phyloP scores from a whole-genome alignment of 1,284 basidiomycete genomes.

The Mycena sp. region DNA sequence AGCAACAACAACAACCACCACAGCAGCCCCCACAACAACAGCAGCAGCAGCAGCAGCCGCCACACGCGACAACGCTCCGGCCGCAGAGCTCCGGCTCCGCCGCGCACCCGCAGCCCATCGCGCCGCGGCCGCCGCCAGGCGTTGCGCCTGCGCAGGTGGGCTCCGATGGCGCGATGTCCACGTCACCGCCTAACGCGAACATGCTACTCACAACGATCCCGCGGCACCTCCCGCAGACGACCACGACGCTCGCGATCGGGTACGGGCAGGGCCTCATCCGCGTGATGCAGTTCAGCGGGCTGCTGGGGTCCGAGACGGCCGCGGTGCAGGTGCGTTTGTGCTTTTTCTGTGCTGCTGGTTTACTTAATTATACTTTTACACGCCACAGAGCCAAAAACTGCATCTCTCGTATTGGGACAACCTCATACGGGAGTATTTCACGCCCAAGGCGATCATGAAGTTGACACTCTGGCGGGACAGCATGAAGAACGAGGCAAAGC shows the following conservation, averaged over 20 bases:
- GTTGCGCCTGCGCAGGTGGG: too few species aligned
- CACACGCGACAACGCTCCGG: constrained; percentile 16
- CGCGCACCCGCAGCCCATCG: constrained; percentile 24
- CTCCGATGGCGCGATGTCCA: constrained; percentile 27
- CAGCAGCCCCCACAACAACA: too few species aligned
- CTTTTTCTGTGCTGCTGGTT: constrained; percentile 21
- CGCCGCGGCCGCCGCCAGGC: constrained; percentile 27
- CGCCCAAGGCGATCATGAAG: constrained; percentile 71
- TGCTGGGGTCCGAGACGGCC: constrained; percentile 58
- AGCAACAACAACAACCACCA: too few species aligned
- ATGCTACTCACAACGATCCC: constrained; percentile 13
- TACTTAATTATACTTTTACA: constrained; percentile 13
- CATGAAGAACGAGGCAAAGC: constrained; percentile 76
- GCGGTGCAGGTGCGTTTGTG: constrained; percentile 49
- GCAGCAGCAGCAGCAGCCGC: too few species aligned
- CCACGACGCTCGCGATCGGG: constrained; percentile 47
- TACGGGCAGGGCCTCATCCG: constrained; percentile 68
- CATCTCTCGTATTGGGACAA: constrained; percentile 71
- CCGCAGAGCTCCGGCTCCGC: constrained; percentile 28
- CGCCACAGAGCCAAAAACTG: constrained; percentile 59
- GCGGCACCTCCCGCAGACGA: constrained; percentile 1
- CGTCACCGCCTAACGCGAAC: constrained; percentile 32
- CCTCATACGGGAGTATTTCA: constrained; percentile 72
- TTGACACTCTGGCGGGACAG: constrained; percentile 86
- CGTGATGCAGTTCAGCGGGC: constrained; percentile 72